A percentile compares a stretch with the other conserved stretches of the same genome.
Evolutionary conservation across 352 stramenopile species (phyloP).

Genomic region (Globisporangium paroecandrum): DNA sequence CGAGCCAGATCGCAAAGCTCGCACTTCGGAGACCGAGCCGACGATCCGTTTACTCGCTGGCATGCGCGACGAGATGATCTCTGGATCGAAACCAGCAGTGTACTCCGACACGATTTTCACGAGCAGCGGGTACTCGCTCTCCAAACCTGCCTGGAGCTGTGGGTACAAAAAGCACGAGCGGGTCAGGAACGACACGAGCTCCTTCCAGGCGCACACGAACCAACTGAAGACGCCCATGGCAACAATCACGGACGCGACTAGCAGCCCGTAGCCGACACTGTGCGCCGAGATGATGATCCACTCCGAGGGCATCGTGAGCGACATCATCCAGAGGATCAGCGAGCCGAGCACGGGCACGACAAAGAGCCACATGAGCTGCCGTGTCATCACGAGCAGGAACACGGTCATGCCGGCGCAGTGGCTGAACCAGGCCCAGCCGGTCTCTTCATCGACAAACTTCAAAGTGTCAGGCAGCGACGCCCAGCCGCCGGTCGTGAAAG

Average conservation of each 20-base stretch:
- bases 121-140: conserved; percentile 70
- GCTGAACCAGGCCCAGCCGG: conserved; percentile 84
- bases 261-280: conserved; percentile 67
- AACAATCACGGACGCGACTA: conserved; percentile 71
- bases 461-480: conserved; percentile 72
- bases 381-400: conserved; percentile 75
- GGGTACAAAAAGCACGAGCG: conserved; percentile 81
- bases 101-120: conserved; percentile 84
- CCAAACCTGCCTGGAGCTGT: conserved; percentile 68
- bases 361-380: conserved; percentile 66
- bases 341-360: conserved; percentile 63
- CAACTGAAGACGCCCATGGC: conserved; percentile 78
- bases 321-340: conserved; percentile 76
- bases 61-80: conserved; percentile 53
- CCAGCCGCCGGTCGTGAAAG: conserved; percentile 72
- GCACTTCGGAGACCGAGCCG: conserved; percentile 6
- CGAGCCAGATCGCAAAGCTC: neutral
- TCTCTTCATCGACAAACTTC: conserved; percentile 84
- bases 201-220: conserved; percentile 72
- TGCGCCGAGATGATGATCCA: conserved; percentile 87
- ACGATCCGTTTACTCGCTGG: conserved; percentile 24
- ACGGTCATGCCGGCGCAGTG: conserved; percentile 76
- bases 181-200: conserved; percentile 79
- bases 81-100: conserved; percentile 72
- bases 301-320: conserved; percentile 62